Evolutionary conservation across 78 protist genomes (phyloP), one percentile per base, ranked within the genome.

Genomic region (Dictyostelium citrinum): DNA sequence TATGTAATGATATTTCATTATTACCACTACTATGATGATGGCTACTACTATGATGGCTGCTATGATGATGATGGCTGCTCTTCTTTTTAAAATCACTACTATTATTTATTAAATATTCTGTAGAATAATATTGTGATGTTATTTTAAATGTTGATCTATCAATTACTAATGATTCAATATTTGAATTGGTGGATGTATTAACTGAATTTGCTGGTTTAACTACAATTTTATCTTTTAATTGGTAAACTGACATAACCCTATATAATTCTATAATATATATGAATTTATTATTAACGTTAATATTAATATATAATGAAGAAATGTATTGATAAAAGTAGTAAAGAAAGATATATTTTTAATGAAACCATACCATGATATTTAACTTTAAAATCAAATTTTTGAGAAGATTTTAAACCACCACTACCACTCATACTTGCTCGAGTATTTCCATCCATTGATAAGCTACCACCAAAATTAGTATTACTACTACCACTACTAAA

Each of bases 221-320:
- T 16, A 78, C 67, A 29, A 78, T 78, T 46, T 78, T 78, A 46
- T 78, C 83, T 46, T 45, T 78, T 46, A 78, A 78, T 46, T 35
- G 41, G 31, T 78, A 78, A 35, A 78, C 16, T 20, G 60, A 46
- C 83, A 78, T 78, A 11, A 46, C 67, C 55, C 67, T 29, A 46
- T 78, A 39, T 78, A 78, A 46, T 5, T 78, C 82, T 76, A 76
- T 3, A 39, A 5, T 5, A 39, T 39, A 39, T 39, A 39, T 39
- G n/a, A n/a, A n/a, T n/a, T n/a, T n/a, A n/a, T n/a, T n/a, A n/a
- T n/a, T n/a, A n/a, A n/a, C n/a, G n/a, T n/a, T n/a, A n/a, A n/a
- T n/a, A n/a, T n/a, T n/a, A n/a, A n/a, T n/a, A n/a, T n/a, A n/a
- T n/a, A n/a, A n/a, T n/a, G n/a, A n/a, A n/a, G n/a, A n/a, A n/a